A percentile compares a stretch with the other conserved stretches of the same genome.
phyloP scores from a whole-genome alignment of 495 filamentous ascomycete genomes.

The Aspergillus cavernicola region DNA sequence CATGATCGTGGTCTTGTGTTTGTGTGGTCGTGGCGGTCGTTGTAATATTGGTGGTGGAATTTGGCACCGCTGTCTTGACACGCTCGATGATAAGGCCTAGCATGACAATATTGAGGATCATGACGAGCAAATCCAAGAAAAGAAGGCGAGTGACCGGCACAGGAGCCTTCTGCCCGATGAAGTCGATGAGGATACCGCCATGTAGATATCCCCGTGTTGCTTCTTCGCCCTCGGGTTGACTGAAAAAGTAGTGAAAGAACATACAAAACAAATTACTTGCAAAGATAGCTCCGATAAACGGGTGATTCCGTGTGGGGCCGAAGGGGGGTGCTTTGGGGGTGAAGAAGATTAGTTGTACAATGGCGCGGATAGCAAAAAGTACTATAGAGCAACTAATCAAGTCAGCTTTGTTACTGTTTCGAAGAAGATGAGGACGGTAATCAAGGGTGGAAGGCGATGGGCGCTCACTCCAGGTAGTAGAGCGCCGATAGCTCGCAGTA shows the following conservation, averaged over 20 bases:
- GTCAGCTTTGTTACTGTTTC: neutral
- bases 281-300: constrained; percentile 68
- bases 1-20: constrained; percentile 66
- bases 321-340: constrained; percentile 72
- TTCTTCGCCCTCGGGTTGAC: constrained; percentile 65
- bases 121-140: constrained; percentile 59
- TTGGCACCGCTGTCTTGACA: constrained; percentile 44
- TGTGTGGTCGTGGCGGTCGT: constrained; percentile 11
- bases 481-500: constrained; percentile 75
- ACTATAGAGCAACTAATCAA: constrained; percentile 68
- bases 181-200: constrained; percentile 80
- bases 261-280: constrained; percentile 69
- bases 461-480: constrained; percentile 86
- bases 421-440: neutral
- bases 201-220: constrained; percentile 76
- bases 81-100: constrained; percentile 68
- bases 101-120: constrained; percentile 70
- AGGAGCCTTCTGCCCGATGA: constrained; percentile 79
- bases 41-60: neutral
- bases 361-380: constrained; percentile 63
- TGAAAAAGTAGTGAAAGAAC: constrained; percentile 61
- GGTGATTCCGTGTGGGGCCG: constrained; percentile 56
- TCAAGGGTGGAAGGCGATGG: neutral
- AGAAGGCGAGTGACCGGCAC: constrained; percentile 62
- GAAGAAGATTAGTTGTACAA: constrained; percentile 71